A percentile compares a stretch with the other conserved stretches of the same genome.
Evolutionary conservation across 495 filamentous ascomycete species (phyloP).

Genomic region (Monascus purpureus): DNA sequence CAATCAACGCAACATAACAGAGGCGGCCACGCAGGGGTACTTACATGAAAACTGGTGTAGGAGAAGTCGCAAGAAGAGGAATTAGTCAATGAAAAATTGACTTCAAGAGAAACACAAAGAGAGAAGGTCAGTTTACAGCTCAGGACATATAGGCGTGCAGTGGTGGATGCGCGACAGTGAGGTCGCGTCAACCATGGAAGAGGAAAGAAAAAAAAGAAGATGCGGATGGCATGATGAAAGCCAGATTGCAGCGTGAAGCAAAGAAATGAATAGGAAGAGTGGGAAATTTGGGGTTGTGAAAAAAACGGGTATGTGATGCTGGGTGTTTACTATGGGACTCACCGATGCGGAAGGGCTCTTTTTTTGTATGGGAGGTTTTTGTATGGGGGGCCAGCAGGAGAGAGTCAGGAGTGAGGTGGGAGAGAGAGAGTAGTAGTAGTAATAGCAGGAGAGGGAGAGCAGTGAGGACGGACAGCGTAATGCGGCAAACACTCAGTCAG

Average conservation of each 20-base stretch:
- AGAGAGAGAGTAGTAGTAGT: conserved; percentile 39
- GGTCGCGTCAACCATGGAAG: conserved; percentile 10
- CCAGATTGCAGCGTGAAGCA: not conserved
- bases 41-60: conserved; percentile 5
- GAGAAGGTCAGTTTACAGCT: conserved; percentile 1
- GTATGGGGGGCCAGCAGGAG: conserved; percentile 39
- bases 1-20: conserved; percentile 6
- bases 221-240: conserved; percentile 7
- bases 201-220: conserved; percentile 7
- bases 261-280: conserved; percentile 11
- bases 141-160: conserved; percentile 10
- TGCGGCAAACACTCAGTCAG: too few species aligned
- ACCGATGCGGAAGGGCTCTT: conserved; percentile 25
- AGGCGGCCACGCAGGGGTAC: conserved; percentile 9
- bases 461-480: conserved; percentile 21
- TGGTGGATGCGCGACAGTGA: conserved; percentile 15
- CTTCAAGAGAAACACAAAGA: conserved; percentile 4
- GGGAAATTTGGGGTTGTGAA: conserved; percentile 1
- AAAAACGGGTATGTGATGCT: conserved; percentile 5
- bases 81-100: conserved; percentile 5
- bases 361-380: conserved; percentile 44
- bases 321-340: conserved; percentile 19
- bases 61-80: conserved; percentile 3
- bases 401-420: conserved; percentile 23
- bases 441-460: conserved; percentile 44